Evolutionary conservation across 805 yeast genomes (phyloP), one percentile per base, ranked within the genome.

Genomic region (Wickerhamia fluorescens): DNA sequence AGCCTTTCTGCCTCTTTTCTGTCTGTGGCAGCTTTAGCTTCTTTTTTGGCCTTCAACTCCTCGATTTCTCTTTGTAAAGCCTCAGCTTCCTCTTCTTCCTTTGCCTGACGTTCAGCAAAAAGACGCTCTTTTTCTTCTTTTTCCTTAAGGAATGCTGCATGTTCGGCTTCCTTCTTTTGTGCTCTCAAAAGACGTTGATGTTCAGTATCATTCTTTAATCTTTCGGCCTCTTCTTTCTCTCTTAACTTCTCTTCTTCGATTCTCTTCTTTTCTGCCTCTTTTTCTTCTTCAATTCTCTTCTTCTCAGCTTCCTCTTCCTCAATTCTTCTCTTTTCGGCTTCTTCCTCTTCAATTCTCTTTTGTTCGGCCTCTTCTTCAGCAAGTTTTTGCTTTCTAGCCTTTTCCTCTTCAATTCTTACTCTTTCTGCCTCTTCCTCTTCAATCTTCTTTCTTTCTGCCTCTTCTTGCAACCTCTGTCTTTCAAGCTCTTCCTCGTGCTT

Each of bases 61-160:
- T 49, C 58, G 30, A 56, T 49, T 30, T 51, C 61, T 21, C 37
- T 35, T 34, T 51, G 56, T 33, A 58, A 60, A 24, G 36, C 39
- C 12, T 37, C 45, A 16, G 46, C 51, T 37, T 56, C 61, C 7
- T 28, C 43, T 20, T 45, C 43, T 34, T 44, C 56, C 24, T 44
- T 37, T 7, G 32, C 32, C 35, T 43, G 47, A 31, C 60, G 49
- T 31, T 47, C 50, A 10, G 33, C 29, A 39, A 45, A 51, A 12
- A 37, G 17, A 21, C 44, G 37, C 13, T 57, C 61, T 23, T 45
- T 36, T 27, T 52, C 56, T n/a, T 36, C 48, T 25, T 45, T 44
- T 30, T 55, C 54, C 4, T 38, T 49, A 4, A 36, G 20, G 20
- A 56, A 44, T 26, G 40, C 31, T 25, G 44, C 35, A 37, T 49